Evolutionary conservation across 2,329 filamentous ascomycete genomes (phyloP).

Genomic region (Colletotrichum sp.): DNA sequence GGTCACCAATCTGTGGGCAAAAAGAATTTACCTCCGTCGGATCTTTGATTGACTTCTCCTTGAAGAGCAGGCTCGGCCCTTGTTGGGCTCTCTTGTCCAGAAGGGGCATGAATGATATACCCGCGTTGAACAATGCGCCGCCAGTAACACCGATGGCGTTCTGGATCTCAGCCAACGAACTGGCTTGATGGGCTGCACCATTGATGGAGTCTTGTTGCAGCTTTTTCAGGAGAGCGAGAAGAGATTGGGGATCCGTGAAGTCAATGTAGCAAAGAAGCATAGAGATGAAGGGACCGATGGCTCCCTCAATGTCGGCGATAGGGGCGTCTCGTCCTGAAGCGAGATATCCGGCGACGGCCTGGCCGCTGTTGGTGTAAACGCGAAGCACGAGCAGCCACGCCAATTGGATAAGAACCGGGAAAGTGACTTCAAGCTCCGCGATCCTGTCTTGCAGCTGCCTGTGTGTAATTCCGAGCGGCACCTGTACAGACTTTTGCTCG

Average conservation of each 20-base stretch:
- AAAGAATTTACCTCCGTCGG: neutral
- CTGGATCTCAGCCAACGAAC: constrained; percentile 52
- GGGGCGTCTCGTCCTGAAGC: constrained; percentile 57
- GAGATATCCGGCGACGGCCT: constrained; percentile 59
- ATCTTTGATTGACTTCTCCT: neutral
- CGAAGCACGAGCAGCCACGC: constrained; percentile 56
- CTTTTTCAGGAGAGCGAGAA: constrained; percentile 43
- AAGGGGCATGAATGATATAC: constrained; percentile 28
- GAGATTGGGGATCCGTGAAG: constrained; percentile 48
- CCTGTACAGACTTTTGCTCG: neutral
- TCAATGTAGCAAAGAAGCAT: constrained; percentile 41
- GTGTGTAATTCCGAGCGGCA: neutral
- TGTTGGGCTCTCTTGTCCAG: constrained; percentile 22
- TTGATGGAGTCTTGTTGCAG: constrained; percentile 50
- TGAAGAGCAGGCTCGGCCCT: constrained; percentile 9
- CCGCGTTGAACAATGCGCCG: constrained; percentile 33
- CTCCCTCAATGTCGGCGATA: constrained; percentile 49
- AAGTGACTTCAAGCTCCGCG: constrained; percentile 43
- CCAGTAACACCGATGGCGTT: constrained; percentile 28
- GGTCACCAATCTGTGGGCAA: neutral
- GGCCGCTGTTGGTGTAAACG: constrained; percentile 47
- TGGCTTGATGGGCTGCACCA: constrained; percentile 52
- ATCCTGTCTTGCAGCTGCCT: constrained; percentile 35
- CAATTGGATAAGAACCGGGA: constrained; percentile 54
- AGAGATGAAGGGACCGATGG: constrained; percentile 58